Base-by-base conservation (phyloP, 441 rosid genomes). In the Melastoma candidum region DNA sequence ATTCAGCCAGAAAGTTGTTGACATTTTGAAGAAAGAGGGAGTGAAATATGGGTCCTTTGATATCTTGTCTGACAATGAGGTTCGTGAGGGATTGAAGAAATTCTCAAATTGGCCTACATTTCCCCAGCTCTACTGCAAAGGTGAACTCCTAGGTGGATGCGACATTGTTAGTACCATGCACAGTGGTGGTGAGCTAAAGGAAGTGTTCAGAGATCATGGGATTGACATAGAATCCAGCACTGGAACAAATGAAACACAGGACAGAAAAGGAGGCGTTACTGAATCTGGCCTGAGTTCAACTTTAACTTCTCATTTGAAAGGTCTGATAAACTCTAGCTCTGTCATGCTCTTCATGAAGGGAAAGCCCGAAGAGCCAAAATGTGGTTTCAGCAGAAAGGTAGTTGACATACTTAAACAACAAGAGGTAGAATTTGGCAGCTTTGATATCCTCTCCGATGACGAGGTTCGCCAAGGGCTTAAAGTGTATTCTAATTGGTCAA, bases 71-170 rank as follows among this genome's bases (percentile, higher is more conserved):
- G 86, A 86, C 29, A 69, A 70, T 24, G 84, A 77, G 64, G 82
- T 93, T 64, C 81, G 95, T 26, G 97, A 93, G 71, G 92, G 92
- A 9, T 75, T 88, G 79, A 93, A 93, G 79, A 77, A 84, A 73
- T 84, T 77, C 77, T 93, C 96, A 4, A 82, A 93, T 63, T 88
- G 98, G 98, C 98, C 98, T 13, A 93, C 98, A 36, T 93, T 67
- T 70, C 98, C 98, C 70, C 97, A 88, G 77, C 80, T 93, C 51
- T 93, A 84, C 68, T 81, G 82, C 84, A 88, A 77, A 13, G 96
- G 96, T 43, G 97, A 93, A 64, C 90, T 93, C 53, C 83, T 93
- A 41, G 98, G 98, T 63, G 98, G 98, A 50, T 74, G 76, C 70
- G 98, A 93, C 69, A 93, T 93, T 26, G 82, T 24, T 46, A 77